Evolutionary conservation across 148 eudicot genomes (phyloP), one percentile per base, ranked within the genome.

Genomic region (Camellia sinensis): DNA sequence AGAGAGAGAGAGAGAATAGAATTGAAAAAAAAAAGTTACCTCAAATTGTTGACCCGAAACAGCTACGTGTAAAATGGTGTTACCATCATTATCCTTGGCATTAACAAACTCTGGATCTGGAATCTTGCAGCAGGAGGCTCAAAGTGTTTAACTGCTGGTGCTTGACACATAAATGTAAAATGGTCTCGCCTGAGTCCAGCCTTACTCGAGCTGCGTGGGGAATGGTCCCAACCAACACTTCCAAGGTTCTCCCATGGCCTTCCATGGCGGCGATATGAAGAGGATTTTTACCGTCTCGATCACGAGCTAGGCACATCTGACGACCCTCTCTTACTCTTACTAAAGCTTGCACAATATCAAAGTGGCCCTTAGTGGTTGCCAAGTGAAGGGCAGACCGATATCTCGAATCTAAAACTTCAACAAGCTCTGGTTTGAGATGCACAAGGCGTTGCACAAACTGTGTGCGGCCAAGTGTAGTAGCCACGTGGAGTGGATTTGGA

Each of bases 321-420:
- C 66, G 74, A 15, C 66, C 37, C 37, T 29, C 37, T 29, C 37
- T 54, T 17, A 46, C 80, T 18, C 1, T 5, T n/a, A 83, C 3
- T 41, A 87, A 57, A 7, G n/a, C 57, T 13, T 65, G 54, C 2
- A 83, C 89, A 0, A 84, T 73, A 1, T 75, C 80, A 15, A 82
- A 18, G 57, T 71, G 44, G 10, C 87, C 86, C 68, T 80, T 76
- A 6, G 73, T 71, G 0, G 90, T 66, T 37, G 92, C 88, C n/a
- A 84, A 29, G 78, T 89, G 92, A 50, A 89, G 87, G 0, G 89
- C 81, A 4, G 85, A 68, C 0, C 75, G 81, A 64, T 73, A 81
- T 15, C 54, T 67, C 11, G 72, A 80, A 68, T 89, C 89, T 2
- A 84, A 40, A 57, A 83, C 86, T 22, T 64, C 68, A 0, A 89